Evolutionary conservation across 1,284 basidiomycete genomes (phyloP), one percentile per base, ranked within the genome.

Genomic region (Takashimella koratensis): DNA sequence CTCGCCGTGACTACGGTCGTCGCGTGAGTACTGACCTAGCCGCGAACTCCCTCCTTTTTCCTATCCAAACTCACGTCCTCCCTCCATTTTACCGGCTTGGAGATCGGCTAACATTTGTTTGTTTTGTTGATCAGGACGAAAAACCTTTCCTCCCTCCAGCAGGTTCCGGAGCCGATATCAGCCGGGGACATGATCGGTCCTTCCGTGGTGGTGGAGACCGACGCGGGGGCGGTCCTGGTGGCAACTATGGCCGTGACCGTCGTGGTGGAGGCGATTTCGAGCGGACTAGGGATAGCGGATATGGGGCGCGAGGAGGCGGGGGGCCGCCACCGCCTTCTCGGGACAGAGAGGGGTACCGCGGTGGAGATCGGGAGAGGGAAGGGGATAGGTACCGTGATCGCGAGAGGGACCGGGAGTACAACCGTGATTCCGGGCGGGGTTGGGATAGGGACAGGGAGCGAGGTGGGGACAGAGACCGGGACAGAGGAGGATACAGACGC

Each of bases 221-320:
- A 2, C 26, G 21, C 21, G 46, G 45, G 10, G 27, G 45, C 22
- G 22, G 52, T n/a, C 21, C 47, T 12, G 52, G 44, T 23, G 43
- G 52, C 8, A 43, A 49, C 22, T 51, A 25, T 5, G 52, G 56
- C 16, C 30, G 30, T 36, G 30, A 36, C 16, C 30, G 30, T 16
- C 22, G 21, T 16, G 41, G 20, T 2, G 47, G n/a, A n/a, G n/a
- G 52, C 5, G 30, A 43, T 10, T 48, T 27, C 24, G 52, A 40
- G 3, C 51, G 53, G 8, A 51, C 52, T 26, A 51, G 57, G 6
- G 53, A 59, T 43, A 43, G 47, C 25, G 57, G 57, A 0, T 59
- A 47, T 13, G 57, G 53, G 1, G 43, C 16, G 20, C 45, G 54
- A n/a, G 19, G 42, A 5, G 42, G 42, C 16, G 30, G 30, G 8